Conservation (phyloP, 352 stramenopile species). For the Phytophthora boehmeriae region DNA sequence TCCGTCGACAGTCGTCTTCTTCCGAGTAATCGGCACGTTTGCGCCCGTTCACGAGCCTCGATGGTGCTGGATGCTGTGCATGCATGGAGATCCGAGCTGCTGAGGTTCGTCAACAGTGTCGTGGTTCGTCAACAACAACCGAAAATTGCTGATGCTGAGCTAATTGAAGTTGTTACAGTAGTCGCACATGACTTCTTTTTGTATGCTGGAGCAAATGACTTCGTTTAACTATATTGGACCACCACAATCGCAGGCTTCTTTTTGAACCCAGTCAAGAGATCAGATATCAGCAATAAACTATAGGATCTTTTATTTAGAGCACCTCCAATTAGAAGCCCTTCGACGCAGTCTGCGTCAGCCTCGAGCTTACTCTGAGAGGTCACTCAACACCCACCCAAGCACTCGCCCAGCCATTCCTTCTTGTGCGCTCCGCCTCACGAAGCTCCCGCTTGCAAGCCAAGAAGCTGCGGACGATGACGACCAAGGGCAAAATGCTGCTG, state of each 20-base stretch:
- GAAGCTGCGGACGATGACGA: conserved; percentile 10
- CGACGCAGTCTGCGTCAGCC: not conserved
- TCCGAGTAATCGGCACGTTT: conserved; percentile 27
- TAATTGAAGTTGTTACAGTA: conserved; percentile 13
- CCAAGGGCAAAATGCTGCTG: conserved; percentile 69
- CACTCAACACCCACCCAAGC: conserved; percentile 3
- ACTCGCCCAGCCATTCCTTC: conserved; percentile 12
- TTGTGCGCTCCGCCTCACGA: conserved; percentile 12
- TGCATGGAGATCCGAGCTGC: no score
- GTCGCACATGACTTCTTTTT: conserved; percentile 20
- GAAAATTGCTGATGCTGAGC: not conserved
- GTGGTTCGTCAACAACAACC: no score
- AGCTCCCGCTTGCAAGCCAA: not conserved
- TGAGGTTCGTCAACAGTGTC: no score
- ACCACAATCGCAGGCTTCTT: conserved; percentile 4
- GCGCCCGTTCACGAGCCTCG: not conserved
- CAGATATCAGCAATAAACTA: not conserved
- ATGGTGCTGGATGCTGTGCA: no score
- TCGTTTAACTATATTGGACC: conserved; percentile 18
- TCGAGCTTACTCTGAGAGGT: conserved; percentile 16
- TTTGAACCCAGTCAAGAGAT: not conserved
- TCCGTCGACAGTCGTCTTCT: conserved; percentile 11
- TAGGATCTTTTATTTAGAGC: not conserved
- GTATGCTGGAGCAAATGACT: conserved; percentile 22
- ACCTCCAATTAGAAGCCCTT: not conserved